Evolutionary conservation across 129 eudicot genomes (phyloP).

Genomic region (Tagetes erecta): DNA sequence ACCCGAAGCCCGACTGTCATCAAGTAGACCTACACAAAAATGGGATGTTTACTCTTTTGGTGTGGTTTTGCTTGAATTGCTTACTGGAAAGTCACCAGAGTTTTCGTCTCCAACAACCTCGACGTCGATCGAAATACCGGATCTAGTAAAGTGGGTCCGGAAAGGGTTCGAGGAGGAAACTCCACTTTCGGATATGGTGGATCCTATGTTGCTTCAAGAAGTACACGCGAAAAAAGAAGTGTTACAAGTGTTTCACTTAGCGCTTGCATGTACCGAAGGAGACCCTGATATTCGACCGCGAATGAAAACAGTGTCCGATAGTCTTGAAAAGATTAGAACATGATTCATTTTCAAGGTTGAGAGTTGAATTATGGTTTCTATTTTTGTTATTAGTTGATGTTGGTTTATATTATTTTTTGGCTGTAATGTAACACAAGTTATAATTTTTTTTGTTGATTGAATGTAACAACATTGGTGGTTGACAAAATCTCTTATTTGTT

Average conservation of each 20-base stretch:
- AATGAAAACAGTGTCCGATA: constrained; percentile 77
- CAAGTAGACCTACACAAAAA: constrained; percentile 71
- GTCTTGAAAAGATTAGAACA: constrained; percentile 67
- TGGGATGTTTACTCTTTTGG: constrained; percentile 98
- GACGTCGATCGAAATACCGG: constrained; percentile 64
- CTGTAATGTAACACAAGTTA: constrained; percentile 24
- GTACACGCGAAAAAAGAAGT: constrained; percentile 87
- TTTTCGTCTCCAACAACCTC: constrained; percentile 74
- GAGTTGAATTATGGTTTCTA: constrained; percentile 11
- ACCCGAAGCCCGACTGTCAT: constrained; percentile 71
- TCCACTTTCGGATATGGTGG: constrained; percentile 87
- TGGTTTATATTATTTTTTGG: constrained; percentile 11
- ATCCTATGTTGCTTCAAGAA: constrained; percentile 82
- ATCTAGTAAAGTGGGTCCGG: constrained; percentile 84
- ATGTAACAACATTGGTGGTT: constrained; percentile 25
- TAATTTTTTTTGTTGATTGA: constrained; percentile 28
- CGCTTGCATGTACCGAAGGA: constrained; percentile 80
- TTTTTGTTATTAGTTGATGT: constrained; percentile 26
- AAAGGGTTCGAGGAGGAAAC: constrained; percentile 89
- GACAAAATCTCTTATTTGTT: constrained; percentile 14
- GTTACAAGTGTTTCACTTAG: constrained; percentile 63
- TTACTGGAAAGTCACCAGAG: constrained; percentile 90
- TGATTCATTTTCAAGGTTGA: constrained; percentile 26
- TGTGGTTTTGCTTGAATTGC: constrained; percentile 74
- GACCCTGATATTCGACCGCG: constrained; percentile 91